Evolutionary conservation across 2,329 filamentous ascomycete species (phyloP), one percentile per base, ranked within the genome.

Genomic region (Aspergillus aculeatus): DNA sequence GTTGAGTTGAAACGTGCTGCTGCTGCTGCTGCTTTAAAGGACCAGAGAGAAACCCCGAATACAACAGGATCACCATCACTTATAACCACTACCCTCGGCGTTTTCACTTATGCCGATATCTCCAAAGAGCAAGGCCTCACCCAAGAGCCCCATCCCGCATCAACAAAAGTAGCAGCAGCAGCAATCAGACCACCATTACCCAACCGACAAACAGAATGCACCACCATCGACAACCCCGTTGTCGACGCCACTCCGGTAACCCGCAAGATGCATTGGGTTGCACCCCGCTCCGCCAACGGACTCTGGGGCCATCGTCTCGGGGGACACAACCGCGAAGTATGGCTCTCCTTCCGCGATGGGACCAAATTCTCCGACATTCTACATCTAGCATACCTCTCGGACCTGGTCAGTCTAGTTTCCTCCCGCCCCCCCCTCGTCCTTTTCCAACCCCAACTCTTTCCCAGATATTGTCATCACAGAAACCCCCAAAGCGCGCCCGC

Each of bases 301-400:
- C 58, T 67, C 29, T 68, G 66, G 65, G 66, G 66, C n/a, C 66
- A 68, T 23, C 57, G 66, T 11, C 50, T 68, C 3, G 66, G 66
- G 10, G 65, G 66, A 3, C 65, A 68, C 47, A 35, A 65, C 16
- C 61, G 66, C 7, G 66, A 68, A 32, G 62, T 67, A 4, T 68
- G 65, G 66, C 32, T 68, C 10, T 67, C 66, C 4, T 65, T 66
- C 50, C 59, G 61, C n/a, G 65, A 67, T 49, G 62, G 64, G 6
- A 63, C 64, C 9, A 59, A 41, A 24, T 56, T 66, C 48, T 62
- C 62, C 14, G 56, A 64, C 35, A 31, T 57, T 29, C 51, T 62
- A 21, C 58, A 66, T 57, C 50, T 68, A 23, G 62, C 66, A 10
- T 50, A 67, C 31, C 41, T 68, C 38, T 61, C 64, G 16, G 66